phyloP scores from a whole-genome alignment of 441 rosid genomes.

The Populus hybrid region DNA sequence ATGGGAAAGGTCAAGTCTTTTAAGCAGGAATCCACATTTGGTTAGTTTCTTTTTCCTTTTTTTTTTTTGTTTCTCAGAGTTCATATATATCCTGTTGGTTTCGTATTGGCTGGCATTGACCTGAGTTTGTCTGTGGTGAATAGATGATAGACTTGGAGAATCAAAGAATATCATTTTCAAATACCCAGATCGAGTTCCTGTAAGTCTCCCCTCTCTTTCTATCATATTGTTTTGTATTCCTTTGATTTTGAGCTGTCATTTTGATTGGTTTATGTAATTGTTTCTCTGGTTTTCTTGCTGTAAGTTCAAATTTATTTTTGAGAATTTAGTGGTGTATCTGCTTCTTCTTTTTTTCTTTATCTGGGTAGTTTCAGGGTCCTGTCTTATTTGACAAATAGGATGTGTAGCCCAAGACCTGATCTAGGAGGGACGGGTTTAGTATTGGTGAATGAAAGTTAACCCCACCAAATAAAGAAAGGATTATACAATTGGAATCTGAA shows the following conservation, averaged over 20 bases:
- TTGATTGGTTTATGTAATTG: background rate
- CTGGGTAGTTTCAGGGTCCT: background rate
- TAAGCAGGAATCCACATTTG: slow-evolving; percentile 5
- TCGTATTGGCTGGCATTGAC: background rate
- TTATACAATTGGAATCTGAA: background rate
- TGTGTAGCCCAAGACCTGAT: background rate
- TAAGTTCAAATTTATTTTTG: background rate
- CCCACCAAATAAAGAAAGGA: background rate
- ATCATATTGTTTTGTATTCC: background rate
- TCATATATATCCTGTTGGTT: background rate
- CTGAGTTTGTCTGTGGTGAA: background rate
- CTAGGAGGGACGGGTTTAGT: background rate
- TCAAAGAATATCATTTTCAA: slow-evolving; percentile 33
- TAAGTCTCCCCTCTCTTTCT: slow-evolving; percentile 7
- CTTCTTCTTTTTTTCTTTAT: no score
- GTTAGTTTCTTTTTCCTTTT: background rate
- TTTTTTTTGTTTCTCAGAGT: background rate
- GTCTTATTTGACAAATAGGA: background rate
- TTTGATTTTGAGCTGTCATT: background rate
- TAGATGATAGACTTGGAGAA: slow-evolving; percentile 38
- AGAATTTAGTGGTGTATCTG: background rate
- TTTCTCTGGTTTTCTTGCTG: background rate
- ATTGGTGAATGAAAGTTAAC: background rate
- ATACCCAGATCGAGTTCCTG: slow-evolving; percentile 45
- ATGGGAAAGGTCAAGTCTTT: slow-evolving; percentile 17